Percentiles rank a stretch among this genome's conserved stretches.
Conservation (phyloP, 2,329 filamentous ascomycete genomes). For the Drechslerella dactyloides region DNA sequence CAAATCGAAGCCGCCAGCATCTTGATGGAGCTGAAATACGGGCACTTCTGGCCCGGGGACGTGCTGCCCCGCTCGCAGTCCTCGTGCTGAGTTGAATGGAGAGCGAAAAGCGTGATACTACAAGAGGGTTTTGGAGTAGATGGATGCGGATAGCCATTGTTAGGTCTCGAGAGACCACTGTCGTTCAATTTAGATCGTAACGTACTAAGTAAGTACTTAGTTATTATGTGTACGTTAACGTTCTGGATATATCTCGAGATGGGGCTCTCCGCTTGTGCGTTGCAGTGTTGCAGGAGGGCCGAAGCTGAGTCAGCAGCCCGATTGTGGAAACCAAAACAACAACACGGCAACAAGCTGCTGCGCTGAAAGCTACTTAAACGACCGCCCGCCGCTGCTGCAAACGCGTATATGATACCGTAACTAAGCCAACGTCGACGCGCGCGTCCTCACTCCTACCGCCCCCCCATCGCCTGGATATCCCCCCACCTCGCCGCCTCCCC, state of each 20-base stretch:
- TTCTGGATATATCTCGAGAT: neutral
- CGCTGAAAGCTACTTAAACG: neutral
- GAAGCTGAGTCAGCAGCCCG: neutral
- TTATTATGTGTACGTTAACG: neutral
- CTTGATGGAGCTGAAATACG: constrained; percentile 38
- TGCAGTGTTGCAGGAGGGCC: neutral
- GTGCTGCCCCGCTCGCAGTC: neutral
- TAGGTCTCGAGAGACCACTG: too few relatives aligned
- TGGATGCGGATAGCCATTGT: too few relatives aligned
- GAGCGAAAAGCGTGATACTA: neutral
- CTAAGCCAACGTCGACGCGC: neutral
- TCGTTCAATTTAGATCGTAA: too few relatives aligned
- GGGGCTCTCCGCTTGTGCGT: neutral
- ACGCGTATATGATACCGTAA: neutral
- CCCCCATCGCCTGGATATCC: neutral
- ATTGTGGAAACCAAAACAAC: constrained; percentile 4
- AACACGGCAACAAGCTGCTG: neutral
- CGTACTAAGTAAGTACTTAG: neutral
- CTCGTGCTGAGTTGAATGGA: neutral
- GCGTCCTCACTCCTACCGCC: neutral
- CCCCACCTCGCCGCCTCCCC: neutral
- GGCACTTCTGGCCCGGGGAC: constrained; percentile 7
- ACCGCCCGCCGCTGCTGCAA: neutral
- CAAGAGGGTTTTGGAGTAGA: too few relatives aligned
- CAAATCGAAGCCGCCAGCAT: constrained; percentile 35